Base-by-base conservation (phyloP, 441 rosid genomes). In the Populus tomentosa region DNA sequence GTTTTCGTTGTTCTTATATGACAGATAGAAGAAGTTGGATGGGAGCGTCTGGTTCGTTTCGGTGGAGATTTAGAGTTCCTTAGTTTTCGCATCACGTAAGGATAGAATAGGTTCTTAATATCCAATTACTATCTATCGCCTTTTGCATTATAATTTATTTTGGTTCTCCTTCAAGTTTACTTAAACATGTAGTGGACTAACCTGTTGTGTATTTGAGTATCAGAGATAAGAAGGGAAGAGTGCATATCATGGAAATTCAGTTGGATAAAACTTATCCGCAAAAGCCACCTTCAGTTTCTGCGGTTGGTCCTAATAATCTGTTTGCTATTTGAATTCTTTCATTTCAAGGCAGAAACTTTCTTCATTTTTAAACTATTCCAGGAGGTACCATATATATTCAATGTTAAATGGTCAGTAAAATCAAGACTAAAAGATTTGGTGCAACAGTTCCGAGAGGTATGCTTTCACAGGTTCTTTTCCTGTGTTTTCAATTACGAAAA, bases 21-120 rank as follows among this genome's bases (percentile, higher is more conserved):
- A 14, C 88, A 90, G 94, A 89, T 92, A 69, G 95, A 91, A 75
- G 95, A 93, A 80, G 77, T 91, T 77, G 97, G 97, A 78, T 91
- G 97, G 94, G 91, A 88, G 75, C 83, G 87, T 74, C 79, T 90
- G 24, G 83, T 84, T 62, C 82, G 82, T 65, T 72, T 87, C 73
- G 84, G 85, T 70, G 89, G 83, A 70, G 93, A 92, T 82, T 72
- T 91, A 33, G 85, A 78, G 56, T 84, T 82, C 78, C 85, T 90
- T 78, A 85, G 89, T 80, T 89, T 93, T 78, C 90, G 88, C 61
- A 71, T 84, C 80, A 23, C 59, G 97, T 90, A 87, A 88, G 93
- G 10, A 24, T 68, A 4, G 16, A 35, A 68, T 50, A 36, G 6
- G 38, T 32, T 11, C 6, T 16, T 4, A 33, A 63, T 50, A 46